Percentiles rank a stretch among this genome's conserved stretches.
These are phyloP conservation scores for Leishmania amazonensis DNA, from an alignment of 208 protist genomes.

Conservation along the genomic window DNA sequence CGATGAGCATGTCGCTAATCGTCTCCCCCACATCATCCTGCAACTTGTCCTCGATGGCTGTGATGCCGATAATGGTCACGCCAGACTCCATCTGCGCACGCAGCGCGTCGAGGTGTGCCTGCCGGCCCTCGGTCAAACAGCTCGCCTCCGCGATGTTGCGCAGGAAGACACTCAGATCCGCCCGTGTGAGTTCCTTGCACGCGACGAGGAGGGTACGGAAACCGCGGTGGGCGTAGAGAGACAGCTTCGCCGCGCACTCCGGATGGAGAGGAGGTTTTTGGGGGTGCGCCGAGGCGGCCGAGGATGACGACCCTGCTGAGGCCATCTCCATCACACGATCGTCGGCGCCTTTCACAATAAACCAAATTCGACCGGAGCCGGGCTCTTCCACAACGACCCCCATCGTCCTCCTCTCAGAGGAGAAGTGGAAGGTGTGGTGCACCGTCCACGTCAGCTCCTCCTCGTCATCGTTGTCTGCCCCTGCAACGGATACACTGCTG, in stretches of 20 bases:
- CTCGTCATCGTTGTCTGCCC: neutral
- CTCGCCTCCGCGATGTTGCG: constrained; percentile 33
- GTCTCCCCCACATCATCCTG: constrained; percentile 95
- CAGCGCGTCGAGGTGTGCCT: constrained; percentile 52
- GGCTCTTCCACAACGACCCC: constrained; percentile 72
- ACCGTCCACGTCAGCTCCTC: constrained; percentile 55
- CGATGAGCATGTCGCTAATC: constrained; percentile 70
- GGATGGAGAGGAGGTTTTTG: constrained; percentile 6
- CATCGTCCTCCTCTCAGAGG: constrained; percentile 90
- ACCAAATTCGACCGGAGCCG: constrained; percentile 35
- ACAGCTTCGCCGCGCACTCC: constrained; percentile 37
- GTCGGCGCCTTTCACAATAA: constrained; percentile 92
- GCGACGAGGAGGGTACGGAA: constrained; percentile 84
- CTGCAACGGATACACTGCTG: neutral
- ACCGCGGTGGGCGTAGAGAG: constrained; percentile 62
- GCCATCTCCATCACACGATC: constrained; percentile 70
- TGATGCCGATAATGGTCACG: constrained; percentile 91
- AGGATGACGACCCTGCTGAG: neutral
- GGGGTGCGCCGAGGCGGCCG: neutral
- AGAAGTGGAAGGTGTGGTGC: constrained; percentile 87
- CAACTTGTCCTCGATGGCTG: constrained; percentile 97
- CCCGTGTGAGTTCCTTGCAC: constrained; percentile 44
- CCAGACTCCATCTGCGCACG: constrained; percentile 80
- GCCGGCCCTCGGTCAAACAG: constrained; percentile 38
- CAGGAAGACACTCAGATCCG: constrained; percentile 49